phyloP scores from a whole-genome alignment of 768 basidiomycete species.

The Stropharia rugosoannulata region DNA sequence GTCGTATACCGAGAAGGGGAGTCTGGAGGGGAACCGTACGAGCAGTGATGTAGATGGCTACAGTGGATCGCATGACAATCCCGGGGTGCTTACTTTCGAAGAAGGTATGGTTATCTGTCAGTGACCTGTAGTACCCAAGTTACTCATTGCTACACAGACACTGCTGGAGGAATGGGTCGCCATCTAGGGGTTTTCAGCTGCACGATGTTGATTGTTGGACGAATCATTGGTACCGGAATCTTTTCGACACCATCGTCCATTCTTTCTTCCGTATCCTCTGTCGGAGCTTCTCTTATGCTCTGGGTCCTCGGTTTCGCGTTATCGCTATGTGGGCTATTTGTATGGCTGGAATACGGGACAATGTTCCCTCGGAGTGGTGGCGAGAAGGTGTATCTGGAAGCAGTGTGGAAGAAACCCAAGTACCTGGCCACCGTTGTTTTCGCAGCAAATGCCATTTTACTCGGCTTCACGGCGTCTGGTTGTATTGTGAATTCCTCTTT shows the following conservation, averaged over 20 bases:
- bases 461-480: constrained; percentile 35
- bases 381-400: constrained; percentile 64
- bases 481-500: constrained; percentile 45
- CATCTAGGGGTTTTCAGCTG: constrained; percentile 57
- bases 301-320: constrained; percentile 63
- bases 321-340: constrained; percentile 58
- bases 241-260: constrained; percentile 64
- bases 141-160: constrained; percentile 27
- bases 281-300: constrained; percentile 61
- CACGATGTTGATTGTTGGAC: constrained; percentile 55
- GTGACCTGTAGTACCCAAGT: neutral
- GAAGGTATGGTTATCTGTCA: constrained; percentile 35
- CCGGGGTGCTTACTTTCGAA: constrained; percentile 44
- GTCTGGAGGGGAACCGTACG: too few relatives aligned
- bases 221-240: constrained; percentile 65
- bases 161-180: constrained; percentile 56
- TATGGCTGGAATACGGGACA: constrained; percentile 64
- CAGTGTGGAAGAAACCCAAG: constrained; percentile 45
- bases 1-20: too few relatives aligned
- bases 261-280: constrained; percentile 51
- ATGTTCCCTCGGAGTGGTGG: constrained; percentile 65
- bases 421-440: constrained; percentile 50
- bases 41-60: too few relatives aligned
- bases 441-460: constrained; percentile 44
- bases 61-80: too few relatives aligned